Percentiles rank a stretch among this genome's conserved stretches.
phyloP scores from a whole-genome alignment of 1,284 basidiomycete genomes.

The Fomitiporia mediterranea region DNA sequence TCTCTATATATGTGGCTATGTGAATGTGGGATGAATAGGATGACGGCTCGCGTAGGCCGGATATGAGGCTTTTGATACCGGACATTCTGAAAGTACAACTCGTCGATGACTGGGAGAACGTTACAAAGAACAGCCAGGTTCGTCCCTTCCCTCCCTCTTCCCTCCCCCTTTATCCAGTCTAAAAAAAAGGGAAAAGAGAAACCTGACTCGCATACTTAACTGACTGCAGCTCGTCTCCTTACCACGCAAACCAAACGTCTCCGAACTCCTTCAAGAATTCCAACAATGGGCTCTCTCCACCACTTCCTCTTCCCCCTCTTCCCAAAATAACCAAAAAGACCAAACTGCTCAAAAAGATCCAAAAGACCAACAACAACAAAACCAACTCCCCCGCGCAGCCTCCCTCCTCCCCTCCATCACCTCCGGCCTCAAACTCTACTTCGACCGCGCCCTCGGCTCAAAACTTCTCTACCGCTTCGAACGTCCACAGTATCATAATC shows the following conservation, averaged over 20 bases:
- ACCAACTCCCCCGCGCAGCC: constrained; percentile 52
- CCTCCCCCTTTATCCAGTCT: background rate
- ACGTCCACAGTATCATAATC: constrained; percentile 84
- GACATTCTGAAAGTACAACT: constrained; percentile 85
- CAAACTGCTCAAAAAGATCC: too few species aligned
- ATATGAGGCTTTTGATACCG: constrained; percentile 89
- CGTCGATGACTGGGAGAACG: constrained; percentile 97
- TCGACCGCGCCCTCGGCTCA: constrained; percentile 86
- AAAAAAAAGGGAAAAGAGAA: too few species aligned
- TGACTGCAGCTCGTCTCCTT: constrained; percentile 71
- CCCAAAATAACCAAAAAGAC: too few species aligned
- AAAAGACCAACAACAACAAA: too few species aligned
- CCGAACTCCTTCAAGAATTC: constrained; percentile 78
- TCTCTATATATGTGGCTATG: background rate
- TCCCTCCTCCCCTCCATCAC: constrained; percentile 75
- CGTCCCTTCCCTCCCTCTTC: constrained; percentile 18
- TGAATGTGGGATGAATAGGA: constrained; percentile 37
- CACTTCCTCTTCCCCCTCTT: too few species aligned
- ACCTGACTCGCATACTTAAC: too few species aligned
- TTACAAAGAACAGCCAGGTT: constrained; percentile 93
- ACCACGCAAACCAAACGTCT: constrained; percentile 79
- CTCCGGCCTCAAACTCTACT: constrained; percentile 89
- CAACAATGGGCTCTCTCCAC: constrained; percentile 53
- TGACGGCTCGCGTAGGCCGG: constrained; percentile 69
- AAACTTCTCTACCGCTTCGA: constrained; percentile 95